These are phyloP conservation scores for Aspergillus carbonarius DNA, from an alignment of 2,329 filamentous ascomycete genomes.

Conservation along the genomic window DNA sequence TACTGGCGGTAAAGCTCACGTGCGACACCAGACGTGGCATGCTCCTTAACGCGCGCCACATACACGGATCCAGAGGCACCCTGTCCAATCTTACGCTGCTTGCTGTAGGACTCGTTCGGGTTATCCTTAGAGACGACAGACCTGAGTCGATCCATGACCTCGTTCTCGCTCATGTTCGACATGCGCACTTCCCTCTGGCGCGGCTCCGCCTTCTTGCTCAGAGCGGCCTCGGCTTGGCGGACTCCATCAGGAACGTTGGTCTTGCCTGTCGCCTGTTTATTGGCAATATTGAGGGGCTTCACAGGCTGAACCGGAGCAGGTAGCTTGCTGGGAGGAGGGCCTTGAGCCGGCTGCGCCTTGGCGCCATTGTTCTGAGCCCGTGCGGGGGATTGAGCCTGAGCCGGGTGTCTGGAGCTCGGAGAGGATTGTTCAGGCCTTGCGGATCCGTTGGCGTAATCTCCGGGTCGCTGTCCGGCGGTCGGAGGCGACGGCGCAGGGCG, in stretches of 20 bases:
- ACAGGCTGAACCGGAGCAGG: conserved; percentile 59
- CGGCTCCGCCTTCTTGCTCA: conserved; percentile 75
- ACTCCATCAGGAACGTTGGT: conserved; percentile 61
- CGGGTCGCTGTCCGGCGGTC: conserved; percentile 35
- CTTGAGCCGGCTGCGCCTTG: conserved; percentile 40
- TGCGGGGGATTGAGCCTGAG: conserved; percentile 42
- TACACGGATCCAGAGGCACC: conserved; percentile 98
- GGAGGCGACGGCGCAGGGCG: conserved; percentile 78
- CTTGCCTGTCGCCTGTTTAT: conserved; percentile 58
- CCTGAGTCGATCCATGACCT: conserved; percentile 94
- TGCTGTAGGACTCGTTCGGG: conserved; percentile 92
- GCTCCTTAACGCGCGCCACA: conserved; percentile 91
- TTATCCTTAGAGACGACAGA: conserved; percentile 95
- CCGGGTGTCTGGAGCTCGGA: conserved; percentile 32
- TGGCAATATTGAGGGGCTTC: conserved; percentile 75
- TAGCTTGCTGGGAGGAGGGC: conserved; percentile 57
- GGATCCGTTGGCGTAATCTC: conserved; percentile 30
- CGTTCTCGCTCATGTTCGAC: conserved; percentile 95
- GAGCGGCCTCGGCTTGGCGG: conserved; percentile 84
- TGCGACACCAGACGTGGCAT: conserved; percentile 76
- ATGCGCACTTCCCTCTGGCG: conserved; percentile 92
- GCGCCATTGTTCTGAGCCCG: conserved; percentile 48
- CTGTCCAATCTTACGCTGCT: conserved; percentile 99
- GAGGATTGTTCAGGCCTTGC: conserved; percentile 16
- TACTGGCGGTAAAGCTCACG: conserved; percentile 75